Base-by-base conservation (phyloP, 768 basidiomycete species). In the Trametes cingulata region DNA sequence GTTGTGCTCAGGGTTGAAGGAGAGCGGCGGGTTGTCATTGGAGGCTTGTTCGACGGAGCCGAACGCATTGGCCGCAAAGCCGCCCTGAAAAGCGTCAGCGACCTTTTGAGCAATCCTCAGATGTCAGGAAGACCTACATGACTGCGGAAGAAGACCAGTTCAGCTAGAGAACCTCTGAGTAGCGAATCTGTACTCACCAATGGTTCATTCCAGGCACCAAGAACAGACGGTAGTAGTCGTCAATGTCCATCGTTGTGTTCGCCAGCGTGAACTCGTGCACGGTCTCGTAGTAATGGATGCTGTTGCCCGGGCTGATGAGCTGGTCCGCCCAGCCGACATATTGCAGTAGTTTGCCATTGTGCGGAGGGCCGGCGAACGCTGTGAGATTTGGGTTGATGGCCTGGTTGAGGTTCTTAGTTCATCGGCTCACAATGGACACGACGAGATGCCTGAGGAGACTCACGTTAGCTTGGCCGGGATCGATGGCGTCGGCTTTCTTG, bases 211-310 rank as follows among this genome's bases (percentile, higher is more conserved):
- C 73, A 1, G 72, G 71, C 10, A 71, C 68, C 24, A 68, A 61
- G 65, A 74, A 74, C 19, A 74, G 63, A 17, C 73, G 71, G 51
- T 73, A 74, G 62, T 67, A 72, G 49, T 69, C 67, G 58, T 74
- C 68, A 35, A 72, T 63, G 33, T 71, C 56, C 49, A 63, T 57
- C 8, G 65, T 63, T 13, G 61, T 65, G 43, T 66, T 42, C n/a
- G 58, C 57, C 9, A 46, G 52, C 60, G 57, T 65, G 64, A 65
- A 68, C 29, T 56, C 61, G 52, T 71, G 65, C 12, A 71, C 64
- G 40, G 61, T 65, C 54, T 69, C 67, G 40, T 66, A 65, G 46
- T 67, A 69, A 50, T 64, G 65, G 20, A 71, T 58, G 6, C 66
- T 65, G 52, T 70, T 70, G 13, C 67, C 69, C 0, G 71, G 67